These are phyloP conservation scores for Nemania sp. DNA, from an alignment of 2,329 filamentous ascomycete genomes.

Conservation along the genomic window DNA sequence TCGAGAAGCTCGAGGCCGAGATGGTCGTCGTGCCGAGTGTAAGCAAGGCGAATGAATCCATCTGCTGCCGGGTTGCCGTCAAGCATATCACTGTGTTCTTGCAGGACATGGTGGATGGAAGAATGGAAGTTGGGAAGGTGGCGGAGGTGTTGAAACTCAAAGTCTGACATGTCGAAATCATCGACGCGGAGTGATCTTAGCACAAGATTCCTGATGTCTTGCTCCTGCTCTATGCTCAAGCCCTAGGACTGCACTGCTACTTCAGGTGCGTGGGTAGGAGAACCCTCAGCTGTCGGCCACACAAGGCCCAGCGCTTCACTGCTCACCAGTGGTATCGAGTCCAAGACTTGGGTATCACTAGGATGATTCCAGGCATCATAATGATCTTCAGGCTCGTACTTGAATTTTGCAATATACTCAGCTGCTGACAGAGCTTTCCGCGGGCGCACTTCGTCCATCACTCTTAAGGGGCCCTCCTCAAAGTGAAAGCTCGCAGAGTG, in stretches of 20 bases:
- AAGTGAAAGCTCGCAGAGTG: not conserved
- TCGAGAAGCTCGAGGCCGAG: constrained; percentile 2
- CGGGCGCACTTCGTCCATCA: constrained; percentile 21
- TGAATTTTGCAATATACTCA: constrained; percentile 27
- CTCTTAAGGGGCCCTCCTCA: constrained; percentile 14
- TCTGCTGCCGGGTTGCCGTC: not conserved
- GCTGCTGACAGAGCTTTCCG: constrained; percentile 22
- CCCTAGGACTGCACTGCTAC: not conserved
- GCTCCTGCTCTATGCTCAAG: not conserved
- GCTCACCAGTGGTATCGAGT: not conserved
- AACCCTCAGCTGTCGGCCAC: not conserved
- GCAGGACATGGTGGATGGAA: not conserved
- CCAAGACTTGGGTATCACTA: not conserved
- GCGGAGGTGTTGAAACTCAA: not conserved
- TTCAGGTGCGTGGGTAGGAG: not conserved
- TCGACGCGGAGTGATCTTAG: not conserved
- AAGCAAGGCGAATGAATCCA: constrained; percentile 7
- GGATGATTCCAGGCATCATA: not conserved
- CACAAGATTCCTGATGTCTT: not conserved
- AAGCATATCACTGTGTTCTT: not conserved
- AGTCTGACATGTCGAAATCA: constrained; percentile 3
- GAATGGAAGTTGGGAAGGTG: not conserved
- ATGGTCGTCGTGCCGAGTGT: not conserved
- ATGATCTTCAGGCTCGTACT: not conserved
- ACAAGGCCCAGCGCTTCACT: not conserved